phyloP scores from a whole-genome alignment of 805 yeast genomes.

The Schwanniomyces occidentalis region DNA sequence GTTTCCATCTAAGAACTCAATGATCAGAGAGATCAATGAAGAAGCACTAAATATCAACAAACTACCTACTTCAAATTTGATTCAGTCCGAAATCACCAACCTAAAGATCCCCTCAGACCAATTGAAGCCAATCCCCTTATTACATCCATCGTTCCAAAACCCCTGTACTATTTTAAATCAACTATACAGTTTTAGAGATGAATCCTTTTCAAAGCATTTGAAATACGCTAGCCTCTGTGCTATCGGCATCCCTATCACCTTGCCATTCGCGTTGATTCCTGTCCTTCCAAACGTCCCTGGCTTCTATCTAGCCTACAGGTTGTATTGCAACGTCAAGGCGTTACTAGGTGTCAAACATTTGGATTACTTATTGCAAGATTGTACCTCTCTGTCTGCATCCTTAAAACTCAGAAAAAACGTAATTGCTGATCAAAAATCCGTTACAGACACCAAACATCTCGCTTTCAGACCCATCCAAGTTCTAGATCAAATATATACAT shows the following conservation, averaged over 20 bases:
- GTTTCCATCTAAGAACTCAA: conserved; percentile 66
- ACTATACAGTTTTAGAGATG: conserved; percentile 41
- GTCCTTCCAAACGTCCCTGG: conserved; percentile 93
- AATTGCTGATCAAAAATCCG: conserved; percentile 6
- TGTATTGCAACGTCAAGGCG: conserved; percentile 84
- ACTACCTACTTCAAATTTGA: conserved; percentile 10
- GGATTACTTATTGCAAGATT: conserved; percentile 43
- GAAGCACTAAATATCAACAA: conserved; percentile 13
- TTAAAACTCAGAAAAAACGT: neutral
- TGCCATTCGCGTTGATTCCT: conserved; percentile 81
- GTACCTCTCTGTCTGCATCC: neutral
- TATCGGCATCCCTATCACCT: conserved; percentile 68
- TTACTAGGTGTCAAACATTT: conserved; percentile 71
- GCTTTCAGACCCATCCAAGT: conserved; percentile 13
- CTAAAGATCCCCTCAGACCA: conserved; percentile 27
- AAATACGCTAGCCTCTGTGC: conserved; percentile 55
- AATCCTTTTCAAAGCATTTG: conserved; percentile 52
- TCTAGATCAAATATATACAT: conserved; percentile 20
- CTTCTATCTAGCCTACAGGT: conserved; percentile 75
- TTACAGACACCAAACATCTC: conserved; percentile 22
- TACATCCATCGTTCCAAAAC: conserved; percentile 37
- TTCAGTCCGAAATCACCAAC: conserved; percentile 27
- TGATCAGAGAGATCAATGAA: conserved; percentile 50
- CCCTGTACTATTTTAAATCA: conserved; percentile 36
- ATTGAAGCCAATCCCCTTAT: conserved; percentile 40